phyloP scores from a whole-genome alignment of 768 basidiomycete genomes.

The Nidularia sp. region DNA sequence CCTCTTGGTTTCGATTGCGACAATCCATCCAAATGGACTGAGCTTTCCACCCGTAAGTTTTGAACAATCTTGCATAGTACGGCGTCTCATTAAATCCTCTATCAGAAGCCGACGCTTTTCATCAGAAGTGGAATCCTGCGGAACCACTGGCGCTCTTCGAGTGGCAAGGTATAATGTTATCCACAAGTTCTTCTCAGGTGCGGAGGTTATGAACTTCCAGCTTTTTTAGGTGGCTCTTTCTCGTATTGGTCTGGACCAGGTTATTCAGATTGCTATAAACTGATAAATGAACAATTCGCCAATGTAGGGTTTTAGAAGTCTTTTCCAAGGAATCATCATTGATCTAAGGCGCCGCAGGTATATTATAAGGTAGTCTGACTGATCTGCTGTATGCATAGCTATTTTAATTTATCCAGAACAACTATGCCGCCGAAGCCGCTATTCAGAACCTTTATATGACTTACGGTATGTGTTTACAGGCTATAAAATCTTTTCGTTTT shows the following conservation, averaged over 20 bases:
- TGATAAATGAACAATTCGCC: slow-evolving; percentile 33
- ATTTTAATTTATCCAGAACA: slow-evolving; percentile 17
- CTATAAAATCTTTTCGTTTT: neutral
- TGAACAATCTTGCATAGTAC: neutral
- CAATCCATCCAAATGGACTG: slow-evolving; percentile 49
- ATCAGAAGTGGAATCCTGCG: slow-evolving; percentile 27
- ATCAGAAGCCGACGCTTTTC: slow-evolving; percentile 23
- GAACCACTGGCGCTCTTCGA: slow-evolving; percentile 32
- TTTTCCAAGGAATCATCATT: neutral
- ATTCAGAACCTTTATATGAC: slow-evolving; percentile 34
- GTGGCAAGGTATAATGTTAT: slow-evolving; percentile 23
- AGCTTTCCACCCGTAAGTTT: slow-evolving; percentile 25
- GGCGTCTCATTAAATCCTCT: neutral
- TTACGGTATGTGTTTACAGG: slow-evolving; percentile 17
- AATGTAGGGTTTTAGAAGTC: slow-evolving; percentile 15
- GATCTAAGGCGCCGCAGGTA: slow-evolving; percentile 10
- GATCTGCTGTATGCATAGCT: neutral
- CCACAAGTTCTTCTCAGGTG: neutral
- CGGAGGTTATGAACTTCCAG: neutral
- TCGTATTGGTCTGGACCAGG: slow-evolving; percentile 34
- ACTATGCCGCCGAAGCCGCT: slow-evolving; percentile 26
- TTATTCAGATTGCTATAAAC: slow-evolving; percentile 25
- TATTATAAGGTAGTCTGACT: slow-evolving; percentile 22
- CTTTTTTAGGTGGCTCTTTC: slow-evolving; percentile 22
- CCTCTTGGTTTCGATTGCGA: slow-evolving; percentile 67